Evolutionary conservation across 768 basidiomycete genomes (phyloP), one percentile per base, ranked within the genome.

Genomic region (Leccinum boreale): DNA sequence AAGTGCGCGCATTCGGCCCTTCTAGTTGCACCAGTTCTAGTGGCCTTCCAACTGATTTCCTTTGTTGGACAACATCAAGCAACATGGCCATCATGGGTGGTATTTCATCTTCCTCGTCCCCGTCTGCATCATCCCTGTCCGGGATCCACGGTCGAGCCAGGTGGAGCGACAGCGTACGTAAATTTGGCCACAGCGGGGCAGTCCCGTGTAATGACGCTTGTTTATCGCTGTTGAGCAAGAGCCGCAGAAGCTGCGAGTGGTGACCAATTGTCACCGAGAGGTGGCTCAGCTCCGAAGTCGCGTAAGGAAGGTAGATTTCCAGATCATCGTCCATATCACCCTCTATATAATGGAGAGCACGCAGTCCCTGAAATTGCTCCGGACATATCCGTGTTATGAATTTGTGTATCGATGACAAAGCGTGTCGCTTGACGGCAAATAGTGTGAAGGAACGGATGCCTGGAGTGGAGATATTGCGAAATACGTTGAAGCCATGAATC

Each of bases 301-400:
- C 66, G 46, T 62, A 56, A 0, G 72, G 67, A 42, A 72, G 71
- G 19, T 73, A 72, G 59, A 72, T 70, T 67, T 73, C 71, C 39
- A 72, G 62, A 46, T 72, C 71, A 50, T 73, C 70, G 51, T 72
- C 72, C 62, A 72, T 73, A 23, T 70, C 65, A 55, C 71, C 73
- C 50, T 72, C 70, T 55, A 73, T 70, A 49, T 73, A 73, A 61
- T 72, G 65, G 46, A 73, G 67, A 15, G 64, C 66, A 44, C 53
- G 64, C 23, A 75, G 58, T 48, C 70, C 67, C 42, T 67, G 71
- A 52, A 72, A 72, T 50, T 73, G 72, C 50, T 72, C 72, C 4
- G 72, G 71, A 57, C 65, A 72, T 62, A 56, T 72, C 58, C 70
- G 70, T 29, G 70, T 67, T 67, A 72, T 72, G 59, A 73, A 73